Evolutionary conservation across 331 rosid species (phyloP).

Genomic region (Saraca asoca): DNA sequence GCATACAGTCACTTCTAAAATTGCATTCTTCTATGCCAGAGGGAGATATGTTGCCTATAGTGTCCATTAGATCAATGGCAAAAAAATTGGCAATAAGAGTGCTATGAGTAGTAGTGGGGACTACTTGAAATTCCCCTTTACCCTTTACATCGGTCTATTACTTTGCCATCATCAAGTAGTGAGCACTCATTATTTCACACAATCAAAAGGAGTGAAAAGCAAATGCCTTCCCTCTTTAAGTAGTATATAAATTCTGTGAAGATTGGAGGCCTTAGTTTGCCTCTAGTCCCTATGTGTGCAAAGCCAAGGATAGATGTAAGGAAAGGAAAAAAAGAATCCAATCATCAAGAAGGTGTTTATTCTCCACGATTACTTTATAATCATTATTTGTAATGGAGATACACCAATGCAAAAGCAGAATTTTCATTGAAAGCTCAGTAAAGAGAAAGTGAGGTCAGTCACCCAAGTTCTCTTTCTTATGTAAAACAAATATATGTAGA

Average conservation of each 20-base stretch:
- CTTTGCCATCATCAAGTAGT: conserved; percentile 37
- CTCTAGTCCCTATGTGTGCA: conserved; percentile 63
- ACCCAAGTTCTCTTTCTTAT: not conserved
- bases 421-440: conserved; percentile 53
- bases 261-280: conserved; percentile 57
- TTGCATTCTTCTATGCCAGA: conserved; percentile 55
- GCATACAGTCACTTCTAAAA: conserved; percentile 60
- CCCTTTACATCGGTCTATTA: conserved; percentile 55
- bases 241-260: conserved; percentile 39
- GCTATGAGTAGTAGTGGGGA: conserved; percentile 35
- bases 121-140: conserved; percentile 41
- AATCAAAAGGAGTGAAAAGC: conserved; percentile 44
- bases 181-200: conserved; percentile 39
- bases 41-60: conserved; percentile 49
- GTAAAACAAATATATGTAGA: not conserved
- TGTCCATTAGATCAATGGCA: conserved; percentile 44
- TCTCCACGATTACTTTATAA: conserved; percentile 61
- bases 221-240: conserved; percentile 36
- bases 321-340: conserved; percentile 63
- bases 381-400: conserved; percentile 73
- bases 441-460: conserved; percentile 62
- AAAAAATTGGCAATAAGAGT: conserved; percentile 40
- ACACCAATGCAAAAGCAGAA: conserved; percentile 60
- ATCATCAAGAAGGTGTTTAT: conserved; percentile 65
- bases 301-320: conserved; percentile 45